phyloP scores from a whole-genome alignment of 2,329 filamentous ascomycete genomes.

The Aspergillus fumigatus region DNA sequence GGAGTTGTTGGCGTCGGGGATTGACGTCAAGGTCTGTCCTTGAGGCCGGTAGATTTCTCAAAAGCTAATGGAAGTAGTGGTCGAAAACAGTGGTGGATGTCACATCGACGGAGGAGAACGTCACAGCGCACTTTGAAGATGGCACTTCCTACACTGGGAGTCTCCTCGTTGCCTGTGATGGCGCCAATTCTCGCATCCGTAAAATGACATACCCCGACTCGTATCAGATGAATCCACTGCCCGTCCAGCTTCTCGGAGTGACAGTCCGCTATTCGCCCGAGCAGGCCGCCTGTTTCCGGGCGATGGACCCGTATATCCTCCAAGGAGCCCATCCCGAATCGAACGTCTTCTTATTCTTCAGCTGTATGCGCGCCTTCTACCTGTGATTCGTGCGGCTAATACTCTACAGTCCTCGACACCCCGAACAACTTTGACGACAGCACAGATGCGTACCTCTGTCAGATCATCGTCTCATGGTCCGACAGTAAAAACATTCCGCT shows the following conservation, averaged over 20 bases:
- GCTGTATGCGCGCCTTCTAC: slow-evolving; percentile 33
- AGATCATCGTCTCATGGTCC: slow-evolving; percentile 53
- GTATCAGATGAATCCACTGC: slow-evolving; percentile 38
- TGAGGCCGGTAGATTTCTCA: too few relatives aligned
- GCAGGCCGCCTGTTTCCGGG: slow-evolving; percentile 41
- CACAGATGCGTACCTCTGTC: slow-evolving; percentile 41
- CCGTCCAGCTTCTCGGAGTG: slow-evolving; percentile 48
- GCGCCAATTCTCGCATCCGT: slow-evolving; percentile 44
- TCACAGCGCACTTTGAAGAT: slow-evolving; percentile 47
- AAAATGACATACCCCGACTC: slow-evolving; percentile 22
- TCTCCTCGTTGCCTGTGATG: slow-evolving; percentile 51
- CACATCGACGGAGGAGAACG: slow-evolving; percentile 28
- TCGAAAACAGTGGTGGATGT: slow-evolving; percentile 34
- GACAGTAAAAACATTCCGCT: slow-evolving; percentile 33
- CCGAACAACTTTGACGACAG: slow-evolving; percentile 40
- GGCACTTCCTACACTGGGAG: slow-evolving; percentile 39
- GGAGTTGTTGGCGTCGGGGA: slow-evolving; percentile 41
- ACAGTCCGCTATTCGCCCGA: slow-evolving; percentile 40
- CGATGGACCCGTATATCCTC: slow-evolving; percentile 52
- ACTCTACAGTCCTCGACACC: slow-evolving; percentile 43
- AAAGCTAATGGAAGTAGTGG: slow-evolving; percentile 26
- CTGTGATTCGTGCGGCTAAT: not conserved
- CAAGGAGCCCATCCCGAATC: slow-evolving; percentile 52
- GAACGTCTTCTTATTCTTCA: slow-evolving; percentile 51
- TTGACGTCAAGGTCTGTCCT: slow-evolving; percentile 45